Conservation (phyloP, 1,284 basidiomycete species). For the Moesziomyces antarcticus region DNA sequence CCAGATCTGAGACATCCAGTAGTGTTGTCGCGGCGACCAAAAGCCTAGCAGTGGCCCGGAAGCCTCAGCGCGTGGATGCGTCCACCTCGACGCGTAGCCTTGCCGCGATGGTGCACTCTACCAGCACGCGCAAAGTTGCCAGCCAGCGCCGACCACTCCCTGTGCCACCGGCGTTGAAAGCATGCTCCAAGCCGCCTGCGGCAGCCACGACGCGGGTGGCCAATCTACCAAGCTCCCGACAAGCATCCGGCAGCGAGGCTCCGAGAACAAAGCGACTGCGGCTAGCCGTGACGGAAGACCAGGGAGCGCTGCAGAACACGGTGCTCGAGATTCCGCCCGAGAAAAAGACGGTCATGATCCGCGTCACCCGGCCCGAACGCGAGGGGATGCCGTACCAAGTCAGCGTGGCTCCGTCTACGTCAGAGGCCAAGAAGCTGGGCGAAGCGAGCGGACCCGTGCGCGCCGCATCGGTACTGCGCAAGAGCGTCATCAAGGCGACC, state of each 20-base stretch:
- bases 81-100: constrained; percentile 38
- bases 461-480: constrained; percentile 21
- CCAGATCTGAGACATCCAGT: constrained; percentile 1
- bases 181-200: constrained; percentile 10
- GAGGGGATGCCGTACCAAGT: constrained; percentile 41
- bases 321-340: constrained; percentile 37
- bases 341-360: constrained; percentile 33
- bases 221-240: constrained; percentile 3
- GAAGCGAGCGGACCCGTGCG: constrained; percentile 5
- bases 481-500: constrained; percentile 45
- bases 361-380: constrained; percentile 35
- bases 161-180: constrained; percentile 20
- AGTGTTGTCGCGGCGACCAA: constrained; percentile 6
- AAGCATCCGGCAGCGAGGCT: constrained; percentile 14
- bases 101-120: constrained; percentile 23
- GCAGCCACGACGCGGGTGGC: not conserved
- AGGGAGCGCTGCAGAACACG: constrained; percentile 29
- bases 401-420: constrained; percentile 15
- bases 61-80: constrained; percentile 25
- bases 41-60: constrained; percentile 10
- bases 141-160: constrained; percentile 23
- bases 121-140: constrained; percentile 17
- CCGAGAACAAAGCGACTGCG: constrained; percentile 30
- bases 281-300: constrained; percentile 34
- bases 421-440: not conserved